A percentile compares a stretch with the other conserved stretches of the same genome.
Conservation (phyloP, 2,329 filamentous ascomycete species). For the Sporothrix curviconia region DNA sequence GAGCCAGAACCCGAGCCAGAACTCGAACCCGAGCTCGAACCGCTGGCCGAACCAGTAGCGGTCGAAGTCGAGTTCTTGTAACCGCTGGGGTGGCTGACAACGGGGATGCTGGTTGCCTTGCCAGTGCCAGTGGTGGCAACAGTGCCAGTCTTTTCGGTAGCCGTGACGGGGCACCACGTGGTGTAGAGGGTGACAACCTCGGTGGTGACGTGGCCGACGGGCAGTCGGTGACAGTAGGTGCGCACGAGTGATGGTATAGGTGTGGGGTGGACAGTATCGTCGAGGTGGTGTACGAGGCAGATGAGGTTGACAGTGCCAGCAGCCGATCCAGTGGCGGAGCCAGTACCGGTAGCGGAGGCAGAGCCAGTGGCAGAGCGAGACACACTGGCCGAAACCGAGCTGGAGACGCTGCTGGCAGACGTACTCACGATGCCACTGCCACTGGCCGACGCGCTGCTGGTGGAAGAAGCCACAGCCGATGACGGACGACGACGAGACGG, state of each 20-base stretch:
- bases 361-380: neutral
- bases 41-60: neutral
- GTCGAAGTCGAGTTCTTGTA: neutral
- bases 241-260: slow-evolving; percentile 24
- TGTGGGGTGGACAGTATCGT: slow-evolving; percentile 22
- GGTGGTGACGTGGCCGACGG: slow-evolving; percentile 21
- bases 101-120: too few relatives aligned
- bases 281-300: slow-evolving; percentile 10
- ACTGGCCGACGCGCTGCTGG: neutral
- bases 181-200: slow-evolving; percentile 28
- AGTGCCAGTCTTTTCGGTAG: neutral
- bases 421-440: neutral
- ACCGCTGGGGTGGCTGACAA: too few relatives aligned
- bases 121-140: neutral
- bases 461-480: neutral
- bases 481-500: neutral
- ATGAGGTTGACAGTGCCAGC: neutral
- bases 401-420: too few relatives aligned
- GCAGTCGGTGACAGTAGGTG: slow-evolving; percentile 20
- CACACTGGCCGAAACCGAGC: too few relatives aligned
- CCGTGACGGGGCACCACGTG: slow-evolving; percentile 28
- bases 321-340: neutral
- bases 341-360: too few relatives aligned
- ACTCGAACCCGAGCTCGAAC: neutral
- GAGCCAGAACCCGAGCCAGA: neutral